Base-by-base conservation (phyloP, 2,329 filamentous ascomycete genomes). In the Microdochium trichocladiopsis region DNA sequence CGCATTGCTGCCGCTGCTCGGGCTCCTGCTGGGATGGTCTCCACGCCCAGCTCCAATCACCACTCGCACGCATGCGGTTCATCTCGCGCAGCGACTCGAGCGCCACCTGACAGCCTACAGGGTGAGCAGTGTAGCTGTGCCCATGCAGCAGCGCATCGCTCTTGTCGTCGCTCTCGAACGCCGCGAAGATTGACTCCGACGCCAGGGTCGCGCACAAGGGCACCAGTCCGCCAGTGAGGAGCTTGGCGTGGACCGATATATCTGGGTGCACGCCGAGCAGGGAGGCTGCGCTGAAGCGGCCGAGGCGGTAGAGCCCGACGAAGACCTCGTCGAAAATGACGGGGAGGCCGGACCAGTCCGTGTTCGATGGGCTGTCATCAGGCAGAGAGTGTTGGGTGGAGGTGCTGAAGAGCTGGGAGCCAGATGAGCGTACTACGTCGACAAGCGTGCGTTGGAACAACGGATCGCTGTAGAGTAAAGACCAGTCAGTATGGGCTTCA, bases 301-400 rank as follows among this genome's bases (percentile, higher is more conserved):
- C 90, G 0, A 95, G 82, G 12, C 90, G 87, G 65, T 92, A 92
- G 4, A 95, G 73, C 1, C 90, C 90, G 0, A 89, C 93, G 68
- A 95, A 95, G 33, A 95, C 90, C 64, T 95, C 90, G 63, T 95
- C 90, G 57, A 90, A 90, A 58, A 95, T 76, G 37, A 95, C 72
- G 0, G 90, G 90, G 3, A 95, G 77, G 2, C 90, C 88, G 1
- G 76, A 75, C 90, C 90, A 95, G 25, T 71, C 24, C 16, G 56
- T 28, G 12, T 33, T 33, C 28, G 28, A 33, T 33, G 28, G 28
- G 28, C 28, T 33, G 28, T 33, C 28, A 33, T 33, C 28, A 33
- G 28, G 28, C 28, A 33, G 28, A 33, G 28, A 33, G 28, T 33
- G 28, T 33, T 33, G 28, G 28, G 28, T 33, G 28, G 58, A 54